Conservation (phyloP, 2,329 filamentous ascomycete genomes). For the Xylogone sp. region DNA sequence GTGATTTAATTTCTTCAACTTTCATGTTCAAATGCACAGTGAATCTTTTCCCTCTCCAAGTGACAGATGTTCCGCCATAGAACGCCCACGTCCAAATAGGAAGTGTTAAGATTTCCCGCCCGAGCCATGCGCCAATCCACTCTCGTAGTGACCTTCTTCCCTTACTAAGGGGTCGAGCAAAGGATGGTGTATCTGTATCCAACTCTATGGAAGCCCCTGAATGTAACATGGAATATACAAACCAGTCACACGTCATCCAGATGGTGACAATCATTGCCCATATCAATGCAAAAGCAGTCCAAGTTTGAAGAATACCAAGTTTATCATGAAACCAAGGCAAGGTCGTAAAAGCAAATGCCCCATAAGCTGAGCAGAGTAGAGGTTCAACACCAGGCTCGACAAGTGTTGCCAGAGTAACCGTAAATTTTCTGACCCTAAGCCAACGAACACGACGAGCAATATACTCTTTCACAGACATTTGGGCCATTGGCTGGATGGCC, state of each 20-base stretch:
- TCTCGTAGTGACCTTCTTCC: constrained; percentile 55
- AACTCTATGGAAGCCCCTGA: constrained; percentile 66
- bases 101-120: constrained; percentile 75
- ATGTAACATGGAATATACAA: constrained; percentile 71
- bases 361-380: constrained; percentile 76
- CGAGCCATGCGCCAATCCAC: constrained; percentile 82
- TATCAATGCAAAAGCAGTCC: constrained; percentile 58
- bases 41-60: constrained; percentile 82
- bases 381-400: constrained; percentile 92
- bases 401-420: constrained; percentile 81
- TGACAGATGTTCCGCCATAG: constrained; percentile 79
- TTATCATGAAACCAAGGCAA: constrained; percentile 57
- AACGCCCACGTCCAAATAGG: constrained; percentile 92
- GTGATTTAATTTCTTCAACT: constrained; percentile 51
- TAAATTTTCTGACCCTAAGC: constrained; percentile 92
- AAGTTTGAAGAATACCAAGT: constrained; percentile 58
- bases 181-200: constrained; percentile 70
- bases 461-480: constrained; percentile 75
- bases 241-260: constrained; percentile 77
- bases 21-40: constrained; percentile 80
- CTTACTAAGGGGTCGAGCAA: constrained; percentile 55
- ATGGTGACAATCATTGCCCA: constrained; percentile 62
- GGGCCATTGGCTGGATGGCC: constrained; percentile 83
- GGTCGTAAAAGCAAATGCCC: constrained; percentile 74
- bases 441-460: constrained; percentile 79